Conservation (phyloP, 2,329 filamentous ascomycete genomes). For the Sporothrix pallida region DNA sequence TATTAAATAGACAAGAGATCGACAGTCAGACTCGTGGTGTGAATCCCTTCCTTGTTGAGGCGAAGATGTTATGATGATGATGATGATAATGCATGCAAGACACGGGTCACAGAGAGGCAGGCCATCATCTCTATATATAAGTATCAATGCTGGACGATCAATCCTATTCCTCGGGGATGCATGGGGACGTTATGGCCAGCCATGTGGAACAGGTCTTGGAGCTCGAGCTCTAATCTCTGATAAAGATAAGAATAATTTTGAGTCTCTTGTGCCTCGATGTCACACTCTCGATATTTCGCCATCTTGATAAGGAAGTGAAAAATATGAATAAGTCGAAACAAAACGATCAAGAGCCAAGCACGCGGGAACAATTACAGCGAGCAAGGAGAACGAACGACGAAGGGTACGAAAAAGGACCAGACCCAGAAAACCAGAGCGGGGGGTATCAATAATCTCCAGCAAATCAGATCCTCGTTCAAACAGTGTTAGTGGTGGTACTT, state of each 20-base stretch:
- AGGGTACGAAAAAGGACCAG: background rate
- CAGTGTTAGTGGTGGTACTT: constrained; percentile 13
- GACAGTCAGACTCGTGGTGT: background rate
- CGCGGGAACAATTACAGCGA: background rate
- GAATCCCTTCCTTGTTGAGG: constrained; percentile 10
- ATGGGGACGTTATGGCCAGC: background rate
- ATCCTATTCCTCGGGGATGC: background rate
- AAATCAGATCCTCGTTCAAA: constrained; percentile 18
- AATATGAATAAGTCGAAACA: background rate
- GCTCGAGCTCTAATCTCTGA: background rate
- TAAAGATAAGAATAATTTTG: background rate
- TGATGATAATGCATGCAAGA: constrained; percentile 8
- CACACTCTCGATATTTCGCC: background rate
- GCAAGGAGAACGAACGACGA: background rate
- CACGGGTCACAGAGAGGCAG: background rate
- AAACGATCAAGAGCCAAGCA: background rate
- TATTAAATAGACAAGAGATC: background rate
- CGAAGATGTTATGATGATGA: background rate
- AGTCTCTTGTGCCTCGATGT: background rate
- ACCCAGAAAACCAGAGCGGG: background rate
- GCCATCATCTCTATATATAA: background rate
- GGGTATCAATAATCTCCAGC: constrained; percentile 31
- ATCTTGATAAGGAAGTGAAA: constrained; percentile 16
- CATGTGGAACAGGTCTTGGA: background rate
- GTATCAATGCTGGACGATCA: background rate